phyloP scores from a whole-genome alignment of 2,329 filamentous ascomycete species.

The Trichophyton rubrum region DNA sequence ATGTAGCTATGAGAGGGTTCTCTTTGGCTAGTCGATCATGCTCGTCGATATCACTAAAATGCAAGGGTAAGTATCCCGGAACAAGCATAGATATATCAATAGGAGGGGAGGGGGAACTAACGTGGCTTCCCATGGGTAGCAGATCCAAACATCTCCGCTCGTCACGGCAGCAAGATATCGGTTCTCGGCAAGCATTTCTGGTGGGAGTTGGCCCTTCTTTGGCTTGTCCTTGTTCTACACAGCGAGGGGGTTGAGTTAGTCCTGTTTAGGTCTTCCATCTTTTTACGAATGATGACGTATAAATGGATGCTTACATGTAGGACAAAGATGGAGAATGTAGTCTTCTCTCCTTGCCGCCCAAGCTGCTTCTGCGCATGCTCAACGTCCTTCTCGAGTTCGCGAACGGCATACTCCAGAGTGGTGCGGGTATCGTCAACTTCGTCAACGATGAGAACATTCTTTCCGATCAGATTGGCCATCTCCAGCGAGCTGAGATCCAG shows the following conservation, averaged over 20 bases:
- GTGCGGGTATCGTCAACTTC: slow-evolving; percentile 94
- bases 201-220: slow-evolving; percentile 79
- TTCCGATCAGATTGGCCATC: slow-evolving; percentile 80
- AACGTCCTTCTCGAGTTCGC: slow-evolving; percentile 90
- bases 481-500: slow-evolving; percentile 76
- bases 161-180: slow-evolving; percentile 79
- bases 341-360: slow-evolving; percentile 57
- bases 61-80: neutral
- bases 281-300: neutral
- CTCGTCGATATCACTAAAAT: slow-evolving; percentile 65
- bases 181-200: slow-evolving; percentile 58
- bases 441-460: slow-evolving; percentile 84
- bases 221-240: slow-evolving; percentile 84
- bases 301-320: slow-evolving; percentile 57
- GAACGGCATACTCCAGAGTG: slow-evolving; percentile 85
- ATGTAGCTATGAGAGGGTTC: slow-evolving; percentile 4
- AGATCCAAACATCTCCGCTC: slow-evolving; percentile 92
- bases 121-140: slow-evolving; percentile 95
- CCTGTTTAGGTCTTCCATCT: neutral
- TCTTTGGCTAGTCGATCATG: slow-evolving; percentile 57
- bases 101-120: slow-evolving; percentile 26
- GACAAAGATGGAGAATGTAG: slow-evolving; percentile 88
- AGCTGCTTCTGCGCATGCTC: slow-evolving; percentile 62
- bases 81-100: neutral
- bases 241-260: neutral